Base-by-base conservation (phyloP, 2,329 filamentous ascomycete species). In the Grosmannia serpens region DNA sequence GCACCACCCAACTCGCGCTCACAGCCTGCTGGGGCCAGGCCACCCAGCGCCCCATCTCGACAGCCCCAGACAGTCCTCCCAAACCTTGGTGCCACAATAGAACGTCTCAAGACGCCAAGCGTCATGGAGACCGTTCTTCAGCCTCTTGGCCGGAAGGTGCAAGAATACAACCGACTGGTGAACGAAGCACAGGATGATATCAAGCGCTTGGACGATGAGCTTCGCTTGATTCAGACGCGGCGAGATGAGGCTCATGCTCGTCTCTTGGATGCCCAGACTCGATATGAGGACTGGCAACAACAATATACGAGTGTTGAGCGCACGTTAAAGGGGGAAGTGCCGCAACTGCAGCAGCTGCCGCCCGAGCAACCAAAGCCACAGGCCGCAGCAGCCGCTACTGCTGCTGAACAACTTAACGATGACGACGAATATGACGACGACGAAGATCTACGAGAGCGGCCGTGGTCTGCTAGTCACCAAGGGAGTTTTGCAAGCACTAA, bases 381-480 rank as follows among this genome's bases (percentile, higher is more conserved):
- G 22, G 29, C 17, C 26, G 26, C 10, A 15, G 33, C 7, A 6
- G n/a, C 33, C 11, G 35, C 33, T n/a, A 11, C 26, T 24, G 35
- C 33, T n/a, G n/a, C 26, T 24, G 24, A 33, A n/a, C 41, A 24
- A 10, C 44, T 13, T 3, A n/a, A 56, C 44, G 41, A 56, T 9
- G 27, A 47, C 27, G 54, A 49, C 29, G 26, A 56, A 20, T 29
- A 56, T 5, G 41, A 49, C 44, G 54, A 55, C 27, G 53, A 56
- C 8, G 54, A 56, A 13, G 27, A 56, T n/a, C 20, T 15, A 29
- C 20, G 22, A 35, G 41, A 56, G 13, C 44, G 44, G 41, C 54
- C 54, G 11, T 56, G 54, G 54, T 56, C 54, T 9, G 41, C 54
- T n/a, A 56, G 29, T 44, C 41, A 56, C 29, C 54, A 56, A 29